Evolutionary conservation across 176 grass and related monocot species (phyloP).

Genomic region (Paspalum notatum): DNA sequence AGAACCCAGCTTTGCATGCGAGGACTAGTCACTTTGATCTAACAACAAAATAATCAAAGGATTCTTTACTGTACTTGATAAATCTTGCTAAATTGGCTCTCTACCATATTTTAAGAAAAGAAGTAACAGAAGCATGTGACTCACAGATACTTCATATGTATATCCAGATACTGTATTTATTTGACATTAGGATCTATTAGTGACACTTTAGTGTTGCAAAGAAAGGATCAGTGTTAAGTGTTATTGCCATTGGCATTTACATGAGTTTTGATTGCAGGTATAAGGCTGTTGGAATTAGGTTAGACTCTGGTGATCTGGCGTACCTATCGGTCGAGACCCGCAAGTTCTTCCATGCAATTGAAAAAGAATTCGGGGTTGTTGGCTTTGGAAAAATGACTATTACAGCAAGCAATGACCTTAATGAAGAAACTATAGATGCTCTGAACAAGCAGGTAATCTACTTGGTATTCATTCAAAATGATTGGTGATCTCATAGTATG

Average conservation of each 20-base stretch:
- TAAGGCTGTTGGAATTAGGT: slow-evolving; percentile 85
- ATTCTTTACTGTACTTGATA: no score
- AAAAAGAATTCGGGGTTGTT: slow-evolving; percentile 74
- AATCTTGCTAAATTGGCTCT: no score
- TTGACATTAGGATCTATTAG: slow-evolving; percentile 12
- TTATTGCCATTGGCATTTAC: not conserved
- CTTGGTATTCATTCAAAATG: slow-evolving; percentile 6
- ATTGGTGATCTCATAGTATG: not conserved
- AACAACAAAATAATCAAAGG: no score
- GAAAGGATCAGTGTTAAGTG: not conserved
- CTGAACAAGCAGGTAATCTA: slow-evolving; percentile 92
- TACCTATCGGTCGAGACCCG: slow-evolving; percentile 74
- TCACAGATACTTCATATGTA: not conserved
- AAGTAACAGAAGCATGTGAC: not conserved
- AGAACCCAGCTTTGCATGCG: not conserved
- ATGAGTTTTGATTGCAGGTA: slow-evolving; percentile 54
- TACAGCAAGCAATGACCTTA: slow-evolving; percentile 93
- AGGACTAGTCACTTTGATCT: no score
- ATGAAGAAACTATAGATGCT: slow-evolving; percentile 99
- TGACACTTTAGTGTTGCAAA: slow-evolving; percentile 6
- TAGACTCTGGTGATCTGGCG: slow-evolving; percentile 97
- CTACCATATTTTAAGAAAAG: no score
- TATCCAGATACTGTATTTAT: not conserved
- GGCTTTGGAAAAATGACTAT: slow-evolving; percentile 76
- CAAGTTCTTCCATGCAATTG: slow-evolving; percentile 76